Conservation (phyloP, 768 basidiomycete genomes). For the Tremella mesenterica region DNA sequence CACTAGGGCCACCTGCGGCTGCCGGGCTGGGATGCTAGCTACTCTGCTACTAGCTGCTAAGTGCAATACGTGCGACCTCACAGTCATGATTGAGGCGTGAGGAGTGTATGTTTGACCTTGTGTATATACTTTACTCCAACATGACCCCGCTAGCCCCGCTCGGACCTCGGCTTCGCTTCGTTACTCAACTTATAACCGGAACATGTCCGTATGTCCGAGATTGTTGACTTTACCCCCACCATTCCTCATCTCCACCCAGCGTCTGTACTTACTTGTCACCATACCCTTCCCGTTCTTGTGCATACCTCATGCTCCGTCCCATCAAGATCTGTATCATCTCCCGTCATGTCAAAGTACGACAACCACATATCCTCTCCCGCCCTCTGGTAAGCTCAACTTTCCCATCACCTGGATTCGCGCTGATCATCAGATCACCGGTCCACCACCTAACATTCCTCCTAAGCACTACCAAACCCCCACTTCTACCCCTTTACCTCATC, state of each 20-base stretch:
- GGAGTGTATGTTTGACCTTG: background rate
- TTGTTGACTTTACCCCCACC: too few species aligned
- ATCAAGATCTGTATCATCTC: too few species aligned
- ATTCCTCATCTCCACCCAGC: too few species aligned
- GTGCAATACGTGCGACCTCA: background rate
- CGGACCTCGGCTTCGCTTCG: background rate
- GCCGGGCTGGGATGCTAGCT: too few species aligned
- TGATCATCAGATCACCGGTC: constrained; percentile 33
- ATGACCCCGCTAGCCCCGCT: background rate
- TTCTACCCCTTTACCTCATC: constrained; percentile 23
- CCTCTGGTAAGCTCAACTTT: background rate
- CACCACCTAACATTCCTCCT: constrained; percentile 20
- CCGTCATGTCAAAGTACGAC: too few species aligned
- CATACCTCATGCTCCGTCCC: too few species aligned
- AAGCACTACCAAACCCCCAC: constrained; percentile 22
- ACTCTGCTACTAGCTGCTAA: too few species aligned
- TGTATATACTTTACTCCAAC: background rate
- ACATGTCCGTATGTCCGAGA: background rate
- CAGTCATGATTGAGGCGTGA: background rate
- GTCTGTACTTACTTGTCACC: too few species aligned
- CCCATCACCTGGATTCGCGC: background rate
- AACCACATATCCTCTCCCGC: too few species aligned
- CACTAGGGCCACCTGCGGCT: too few species aligned
- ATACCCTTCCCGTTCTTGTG: too few species aligned
- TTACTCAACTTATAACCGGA: too few species aligned